These are phyloP conservation scores for Pseudophaeomoniella oleicola DNA, from an alignment of 2,329 filamentous ascomycete genomes.

Conservation along the genomic window DNA sequence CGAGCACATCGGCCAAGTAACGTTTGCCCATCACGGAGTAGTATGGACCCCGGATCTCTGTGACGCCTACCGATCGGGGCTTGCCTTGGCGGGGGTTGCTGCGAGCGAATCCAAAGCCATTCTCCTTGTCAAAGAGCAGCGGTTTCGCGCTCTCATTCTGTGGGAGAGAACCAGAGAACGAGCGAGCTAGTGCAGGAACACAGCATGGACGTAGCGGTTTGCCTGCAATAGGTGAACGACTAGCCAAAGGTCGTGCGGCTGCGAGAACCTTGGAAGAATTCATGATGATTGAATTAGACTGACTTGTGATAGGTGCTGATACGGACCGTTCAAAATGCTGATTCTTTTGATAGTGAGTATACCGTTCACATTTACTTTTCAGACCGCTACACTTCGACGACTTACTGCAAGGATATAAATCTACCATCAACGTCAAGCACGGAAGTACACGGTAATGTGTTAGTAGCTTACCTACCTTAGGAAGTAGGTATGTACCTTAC, in stretches of 20 bases:
- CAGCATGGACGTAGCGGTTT: neutral
- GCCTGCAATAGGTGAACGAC: neutral
- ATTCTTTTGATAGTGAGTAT: too few species aligned
- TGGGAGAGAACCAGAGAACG: neutral
- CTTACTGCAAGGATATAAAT: too few species aligned
- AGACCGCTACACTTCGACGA: too few species aligned
- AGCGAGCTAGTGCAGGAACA: neutral
- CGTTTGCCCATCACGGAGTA: constrained; percentile 40
- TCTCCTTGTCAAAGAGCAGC: constrained; percentile 33
- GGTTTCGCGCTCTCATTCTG: constrained; percentile 12
- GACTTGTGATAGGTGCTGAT: too few species aligned
- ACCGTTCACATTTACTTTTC: too few species aligned
- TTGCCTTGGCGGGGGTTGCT: constrained; percentile 35
- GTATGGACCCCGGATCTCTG: constrained; percentile 42
- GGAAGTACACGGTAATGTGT: too few species aligned
- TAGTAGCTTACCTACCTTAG: too few species aligned
- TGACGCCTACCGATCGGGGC: constrained; percentile 34
- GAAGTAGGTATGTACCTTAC: too few species aligned
- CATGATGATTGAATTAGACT: too few species aligned
- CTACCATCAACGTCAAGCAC: too few species aligned
- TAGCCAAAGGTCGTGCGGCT: neutral
- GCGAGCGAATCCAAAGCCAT: constrained; percentile 35
- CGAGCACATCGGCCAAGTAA: constrained; percentile 37
- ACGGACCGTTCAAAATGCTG: too few species aligned
- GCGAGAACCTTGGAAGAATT: neutral